Evolutionary conservation across 148 eudicot genomes (phyloP), one percentile per base, ranked within the genome.

Genomic region (Oxyria digyna): DNA sequence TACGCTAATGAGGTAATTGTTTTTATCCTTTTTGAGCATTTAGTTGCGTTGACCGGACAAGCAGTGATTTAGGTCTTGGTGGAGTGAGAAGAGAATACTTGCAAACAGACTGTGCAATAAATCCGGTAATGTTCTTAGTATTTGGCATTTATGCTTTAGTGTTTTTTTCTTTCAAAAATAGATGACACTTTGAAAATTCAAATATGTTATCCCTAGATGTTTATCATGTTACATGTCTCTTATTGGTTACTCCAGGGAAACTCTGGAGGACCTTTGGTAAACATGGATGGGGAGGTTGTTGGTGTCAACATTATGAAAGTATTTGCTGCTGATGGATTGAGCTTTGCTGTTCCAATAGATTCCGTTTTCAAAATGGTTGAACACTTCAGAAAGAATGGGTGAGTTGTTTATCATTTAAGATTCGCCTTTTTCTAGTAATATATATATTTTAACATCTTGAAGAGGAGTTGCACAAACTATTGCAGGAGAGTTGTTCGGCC

Each of bases 211-310:
- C n/a, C 23, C 9, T 48, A 4, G 21, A 48, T 48, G 26, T 48
- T 26, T 24, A 11, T 9, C 24, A 11, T 24, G 10, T 54, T 10
- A 3, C 6, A 57, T 29, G 24, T 27, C 65, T 4, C 18, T 31
- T 27, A 63, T 62, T 26, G 54, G 64, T 43, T 69, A 69, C 42
- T 74, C 50, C 48, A 93, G 98, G 98, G 98, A 75, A 93, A 87
- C 82, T 89, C 98, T 79, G 98, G 98, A 52, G 98, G 96, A 33
- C 98, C 98, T 42, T 88, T 93, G 73, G 91, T 90, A 68, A 93
- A 89, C 78, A 81, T 86, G 80, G 95, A 93, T 77, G 98, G 98
- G 63, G 96, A 93, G 79, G 83, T 93, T 27, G 73, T 93, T 69
- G 96, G 98, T 40, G 89, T 93, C 46, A 89, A 89, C 76, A 82